Evolutionary conservation across 169 alveolate species (phyloP).

Genomic region (Perkinsus marinus): DNA sequence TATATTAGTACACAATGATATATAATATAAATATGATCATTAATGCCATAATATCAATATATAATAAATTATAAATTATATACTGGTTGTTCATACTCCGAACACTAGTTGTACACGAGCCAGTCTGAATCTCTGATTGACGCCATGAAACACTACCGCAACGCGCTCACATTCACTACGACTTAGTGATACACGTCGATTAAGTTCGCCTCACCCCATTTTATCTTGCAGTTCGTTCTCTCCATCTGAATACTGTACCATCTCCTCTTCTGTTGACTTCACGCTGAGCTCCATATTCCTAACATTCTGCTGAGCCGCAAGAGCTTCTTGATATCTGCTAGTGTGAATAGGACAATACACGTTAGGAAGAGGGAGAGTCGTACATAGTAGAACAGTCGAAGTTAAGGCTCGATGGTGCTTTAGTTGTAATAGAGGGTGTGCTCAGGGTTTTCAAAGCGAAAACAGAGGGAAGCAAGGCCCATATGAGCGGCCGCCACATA

Average conservation of each 20-base stretch:
- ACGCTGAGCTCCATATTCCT: background rate
- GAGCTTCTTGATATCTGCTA: background rate
- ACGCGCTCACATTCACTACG: too few relatives aligned
- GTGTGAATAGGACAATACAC: background rate
- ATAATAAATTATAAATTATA: too few relatives aligned
- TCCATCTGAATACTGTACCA: background rate
- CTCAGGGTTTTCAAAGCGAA: background rate
- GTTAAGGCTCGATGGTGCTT: background rate
- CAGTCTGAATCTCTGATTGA: too few relatives aligned
- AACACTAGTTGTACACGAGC: too few relatives aligned
- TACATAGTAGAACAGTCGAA: background rate
- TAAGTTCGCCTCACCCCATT: background rate
- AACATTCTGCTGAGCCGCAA: background rate
- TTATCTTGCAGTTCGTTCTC: background rate
- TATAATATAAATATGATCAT: too few relatives aligned
- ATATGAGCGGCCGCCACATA: background rate
- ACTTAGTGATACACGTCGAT: too few relatives aligned
- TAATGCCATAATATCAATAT: too few relatives aligned
- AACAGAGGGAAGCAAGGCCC: background rate
- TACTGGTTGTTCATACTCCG: too few relatives aligned
- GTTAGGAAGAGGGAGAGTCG: background rate
- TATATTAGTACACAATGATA: too few relatives aligned
- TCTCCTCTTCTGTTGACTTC: background rate
- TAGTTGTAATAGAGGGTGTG: background rate
- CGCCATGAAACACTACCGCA: too few relatives aligned